phyloP scores from a whole-genome alignment of 139 green algal genomes.

The Nannochloris sp. region DNA sequence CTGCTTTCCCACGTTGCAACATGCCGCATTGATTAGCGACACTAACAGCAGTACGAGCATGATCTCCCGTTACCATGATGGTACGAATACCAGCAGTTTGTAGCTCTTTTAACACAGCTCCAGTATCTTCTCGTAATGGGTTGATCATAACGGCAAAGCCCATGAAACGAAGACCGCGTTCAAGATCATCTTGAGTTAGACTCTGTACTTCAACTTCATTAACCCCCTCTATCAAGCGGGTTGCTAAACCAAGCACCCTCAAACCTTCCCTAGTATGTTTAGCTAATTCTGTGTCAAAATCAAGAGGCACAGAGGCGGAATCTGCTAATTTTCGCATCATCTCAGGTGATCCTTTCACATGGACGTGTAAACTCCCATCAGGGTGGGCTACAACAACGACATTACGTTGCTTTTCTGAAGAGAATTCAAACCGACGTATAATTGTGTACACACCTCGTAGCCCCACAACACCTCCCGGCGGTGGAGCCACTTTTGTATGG shows the following conservation, averaged over 20 bases:
- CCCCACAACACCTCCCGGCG: not conserved
- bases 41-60: slow-evolving; percentile 75
- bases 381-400: slow-evolving; percentile 47
- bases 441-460: slow-evolving; percentile 22
- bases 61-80: slow-evolving; percentile 89
- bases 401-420: slow-evolving; percentile 48
- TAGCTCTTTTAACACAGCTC: slow-evolving; percentile 58
- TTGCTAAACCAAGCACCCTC: slow-evolving; percentile 85
- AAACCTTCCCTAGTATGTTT: slow-evolving; percentile 51
- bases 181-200: slow-evolving; percentile 46
- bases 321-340: slow-evolving; percentile 37
- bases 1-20: slow-evolving; percentile 31
- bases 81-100: slow-evolving; percentile 67
- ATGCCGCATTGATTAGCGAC: slow-evolving; percentile 78
- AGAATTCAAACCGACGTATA: slow-evolving; percentile 58
- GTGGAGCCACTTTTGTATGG: slow-evolving; percentile 36
- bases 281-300: slow-evolving; percentile 51
- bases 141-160: slow-evolving; percentile 83
- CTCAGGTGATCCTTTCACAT: slow-evolving; percentile 53
- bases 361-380: slow-evolving; percentile 20
- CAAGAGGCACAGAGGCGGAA: slow-evolving; percentile 29
- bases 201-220: slow-evolving; percentile 23
- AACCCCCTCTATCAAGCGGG: slow-evolving; percentile 40
- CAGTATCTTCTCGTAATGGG: slow-evolving; percentile 73
- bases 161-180: slow-evolving; percentile 55